phyloP scores from a whole-genome alignment of 129 eudicot species.

The Silybum marianum region DNA sequence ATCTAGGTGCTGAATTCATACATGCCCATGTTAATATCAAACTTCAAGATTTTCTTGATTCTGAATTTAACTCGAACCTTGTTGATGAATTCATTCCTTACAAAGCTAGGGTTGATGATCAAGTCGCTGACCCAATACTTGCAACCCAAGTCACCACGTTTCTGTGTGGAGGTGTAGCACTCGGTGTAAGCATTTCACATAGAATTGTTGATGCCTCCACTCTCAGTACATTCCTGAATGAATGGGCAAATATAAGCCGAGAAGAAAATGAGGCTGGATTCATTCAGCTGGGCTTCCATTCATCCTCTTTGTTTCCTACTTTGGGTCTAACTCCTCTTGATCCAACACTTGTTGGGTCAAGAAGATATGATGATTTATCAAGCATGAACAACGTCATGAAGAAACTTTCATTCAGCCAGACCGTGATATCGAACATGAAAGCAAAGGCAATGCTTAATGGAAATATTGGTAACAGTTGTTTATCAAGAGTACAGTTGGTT shows the following conservation, averaged over 20 bases:
- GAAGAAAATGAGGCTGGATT: not conserved
- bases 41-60: not conserved
- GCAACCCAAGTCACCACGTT: slow-evolving; percentile 24
- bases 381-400: not conserved
- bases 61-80: not conserved
- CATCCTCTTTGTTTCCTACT: slow-evolving; percentile 16
- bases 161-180: slow-evolving; percentile 35
- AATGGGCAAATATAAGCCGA: slow-evolving; percentile 18
- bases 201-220: slow-evolving; percentile 28
- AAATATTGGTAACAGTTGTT: not conserved
- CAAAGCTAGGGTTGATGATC: slow-evolving; percentile 12
- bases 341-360: not conserved
- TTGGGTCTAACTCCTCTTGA: not conserved
- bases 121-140: slow-evolving; percentile 10
- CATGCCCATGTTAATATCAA: not conserved
- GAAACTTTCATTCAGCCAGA: slow-evolving; percentile 18
- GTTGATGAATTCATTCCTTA: slow-evolving; percentile 11
- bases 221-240: slow-evolving; percentile 2
- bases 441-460: not conserved
- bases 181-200: slow-evolving; percentile 28
- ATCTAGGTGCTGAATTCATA: slow-evolving; percentile 27
- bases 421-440: slow-evolving; percentile 14
- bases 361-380: not conserved
- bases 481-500: slow-evolving; percentile 26
- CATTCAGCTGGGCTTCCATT: not conserved